Conservation (phyloP, 2,329 filamentous ascomycete species). For the Sporothrix brasiliensis region DNA sequence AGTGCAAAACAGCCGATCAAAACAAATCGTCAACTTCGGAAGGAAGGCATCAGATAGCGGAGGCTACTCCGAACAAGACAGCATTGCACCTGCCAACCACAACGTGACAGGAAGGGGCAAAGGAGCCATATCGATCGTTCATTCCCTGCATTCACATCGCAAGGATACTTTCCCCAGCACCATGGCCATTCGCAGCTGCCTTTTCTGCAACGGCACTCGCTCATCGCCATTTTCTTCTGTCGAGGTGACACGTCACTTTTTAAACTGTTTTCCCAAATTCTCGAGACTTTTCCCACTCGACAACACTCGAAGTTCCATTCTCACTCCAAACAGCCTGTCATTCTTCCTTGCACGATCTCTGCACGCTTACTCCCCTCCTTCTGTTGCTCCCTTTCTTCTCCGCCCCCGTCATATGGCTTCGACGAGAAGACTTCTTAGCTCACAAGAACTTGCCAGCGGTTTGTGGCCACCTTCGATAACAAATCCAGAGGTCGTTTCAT, state of each 20-base stretch:
- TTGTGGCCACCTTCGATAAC: not conserved
- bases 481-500: not conserved
- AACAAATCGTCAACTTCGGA: not conserved
- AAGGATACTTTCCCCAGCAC: not conserved
- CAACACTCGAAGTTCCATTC: not conserved
- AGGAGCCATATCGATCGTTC: not conserved
- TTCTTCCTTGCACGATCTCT: not conserved
- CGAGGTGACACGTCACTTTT: constrained; percentile 9
- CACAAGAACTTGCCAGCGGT: constrained; percentile 2
- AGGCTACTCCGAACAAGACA: not conserved
- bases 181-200: not conserved
- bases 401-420: not conserved
- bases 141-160: not conserved
- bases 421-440: not conserved
- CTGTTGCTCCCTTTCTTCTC: not conserved
- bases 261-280: not conserved
- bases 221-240: not conserved
- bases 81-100: not conserved
- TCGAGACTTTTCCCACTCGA: constrained; percentile 9
- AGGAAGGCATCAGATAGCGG: not conserved
- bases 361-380: not conserved
- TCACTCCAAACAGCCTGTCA: not conserved
- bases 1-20: not conserved
- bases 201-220: constrained; percentile 20
- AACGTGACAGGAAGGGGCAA: not conserved